Evolutionary conservation across 2,329 filamentous ascomycete species (phyloP).

Genomic region (Zasmidium citrigriseum): DNA sequence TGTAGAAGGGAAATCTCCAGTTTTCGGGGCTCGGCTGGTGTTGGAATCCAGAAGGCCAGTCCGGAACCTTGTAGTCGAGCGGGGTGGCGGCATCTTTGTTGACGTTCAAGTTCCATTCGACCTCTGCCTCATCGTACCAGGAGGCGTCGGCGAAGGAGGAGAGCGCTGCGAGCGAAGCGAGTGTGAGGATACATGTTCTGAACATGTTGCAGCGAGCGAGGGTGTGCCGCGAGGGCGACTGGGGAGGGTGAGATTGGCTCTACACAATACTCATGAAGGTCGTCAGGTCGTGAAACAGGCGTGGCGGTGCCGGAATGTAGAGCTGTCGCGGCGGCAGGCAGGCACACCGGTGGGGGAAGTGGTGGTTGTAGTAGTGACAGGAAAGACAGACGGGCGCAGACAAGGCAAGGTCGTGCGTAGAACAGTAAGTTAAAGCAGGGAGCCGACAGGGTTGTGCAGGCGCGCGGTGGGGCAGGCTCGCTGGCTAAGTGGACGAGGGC

Average conservation of each 20-base stretch:
- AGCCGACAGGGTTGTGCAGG: neutral
- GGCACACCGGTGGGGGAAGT: neutral
- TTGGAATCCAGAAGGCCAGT: slow-evolving; percentile 45
- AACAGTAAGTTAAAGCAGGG: neutral
- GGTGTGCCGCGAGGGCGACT: slow-evolving; percentile 23
- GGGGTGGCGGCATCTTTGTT: slow-evolving; percentile 59
- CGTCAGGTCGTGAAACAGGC: neutral
- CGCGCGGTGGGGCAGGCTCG: slow-evolving; percentile 17
- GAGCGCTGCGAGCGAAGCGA: slow-evolving; percentile 27
- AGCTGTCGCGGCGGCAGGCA: slow-evolving; percentile 1
- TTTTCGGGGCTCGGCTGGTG: slow-evolving; percentile 58
- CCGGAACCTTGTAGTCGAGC: slow-evolving; percentile 55
- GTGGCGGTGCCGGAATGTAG: slow-evolving; percentile 4
- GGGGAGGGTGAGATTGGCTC: slow-evolving; percentile 8
- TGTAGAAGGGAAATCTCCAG: slow-evolving; percentile 68
- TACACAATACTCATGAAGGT: slow-evolving; percentile 22
- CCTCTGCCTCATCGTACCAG: slow-evolving; percentile 51
- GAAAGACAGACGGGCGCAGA: neutral
- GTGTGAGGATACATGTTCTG: slow-evolving; percentile 21
- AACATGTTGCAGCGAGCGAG: slow-evolving; percentile 24
- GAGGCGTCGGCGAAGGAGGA: slow-evolving; percentile 26
- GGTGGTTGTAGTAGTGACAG: neutral
- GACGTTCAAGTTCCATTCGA: slow-evolving; percentile 62
- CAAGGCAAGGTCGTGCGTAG: neutral
- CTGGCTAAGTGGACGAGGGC: slow-evolving; percentile 19